Evolutionary conservation across 352 stramenopile species (phyloP), one percentile per base, ranked within the genome.

Genomic region (Phytopythium vexans): DNA sequence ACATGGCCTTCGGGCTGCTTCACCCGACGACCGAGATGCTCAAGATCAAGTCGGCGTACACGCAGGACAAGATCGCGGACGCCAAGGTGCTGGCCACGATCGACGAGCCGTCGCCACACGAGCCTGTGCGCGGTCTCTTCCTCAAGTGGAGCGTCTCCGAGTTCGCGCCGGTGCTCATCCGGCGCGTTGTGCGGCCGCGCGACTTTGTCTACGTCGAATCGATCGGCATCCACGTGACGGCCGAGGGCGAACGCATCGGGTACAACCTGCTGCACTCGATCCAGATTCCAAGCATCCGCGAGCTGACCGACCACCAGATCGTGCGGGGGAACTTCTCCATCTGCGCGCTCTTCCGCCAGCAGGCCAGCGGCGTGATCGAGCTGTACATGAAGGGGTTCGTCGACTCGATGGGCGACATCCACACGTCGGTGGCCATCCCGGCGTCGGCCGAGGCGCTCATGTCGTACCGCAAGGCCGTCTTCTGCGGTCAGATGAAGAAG

Each of bases 111-210:
- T 78, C 71, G 3, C 55, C 52, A 0, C 60, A 63, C n/a, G 57
- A 73, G 9, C 79, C 79, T 4, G 75, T 89, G 31, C 50, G 73
- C n/a, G 75, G 77, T 1, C 49, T 88, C 1, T 69, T 67, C 27
- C 52, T 89, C 51, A 88, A 88, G 47, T 89, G 79, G 79, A 59
- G 67, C 34, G 70, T 89, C 14, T 72, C 71, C 31, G 56, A 70
- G 36, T 66, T 63, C 16, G 58, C 47, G 1, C 62, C 66, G 0
- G 31, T 45, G 21, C 15, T 77, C 16, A 50, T 72, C 2, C 45
- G 60, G 32, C 58, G 48, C 8, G 46, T 86, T 34, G 54, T 86
- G 32, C 72, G 72, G 10, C 64, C 68, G 7, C 66, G 71, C n/a
- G 76, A 89, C 44, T 81, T 77, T 21, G 56, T 86, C 34, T 89